Evolutionary conservation across 495 filamentous ascomycete genomes (phyloP).

Genomic region (Cenococcum geophilum): DNA sequence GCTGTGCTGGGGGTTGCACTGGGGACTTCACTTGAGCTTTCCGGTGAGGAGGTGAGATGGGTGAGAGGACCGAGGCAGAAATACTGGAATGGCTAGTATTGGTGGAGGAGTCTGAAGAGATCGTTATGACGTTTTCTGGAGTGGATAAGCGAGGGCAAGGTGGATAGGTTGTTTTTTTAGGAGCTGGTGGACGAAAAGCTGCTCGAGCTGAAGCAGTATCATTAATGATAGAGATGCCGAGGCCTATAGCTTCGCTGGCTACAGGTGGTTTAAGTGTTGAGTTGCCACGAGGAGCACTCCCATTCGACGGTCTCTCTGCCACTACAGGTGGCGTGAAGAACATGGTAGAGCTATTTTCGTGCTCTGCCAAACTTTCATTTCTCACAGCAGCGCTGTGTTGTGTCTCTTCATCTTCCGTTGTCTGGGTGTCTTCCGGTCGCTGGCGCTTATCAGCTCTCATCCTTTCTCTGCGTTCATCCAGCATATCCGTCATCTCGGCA

Average conservation of each 20-base stretch:
- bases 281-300: no score
- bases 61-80: not conserved
- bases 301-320: not conserved
- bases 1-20: not conserved
- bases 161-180: not conserved
- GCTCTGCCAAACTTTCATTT: not conserved
- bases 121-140: not conserved
- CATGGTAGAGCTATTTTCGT: not conserved
- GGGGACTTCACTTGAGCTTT: not conserved
- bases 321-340: not conserved
- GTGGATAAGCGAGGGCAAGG: not conserved
- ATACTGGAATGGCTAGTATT: not conserved
- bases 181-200: not conserved
- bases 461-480: constrained; percentile 9
- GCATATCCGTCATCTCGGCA: constrained; percentile 46
- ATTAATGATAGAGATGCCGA: not conserved
- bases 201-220: not conserved
- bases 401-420: not conserved
- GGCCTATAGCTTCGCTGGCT: no score
- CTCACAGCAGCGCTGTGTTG: not conserved
- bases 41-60: not conserved
- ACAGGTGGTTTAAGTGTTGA: no score
- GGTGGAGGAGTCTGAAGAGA: not conserved
- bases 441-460: constrained; percentile 6
- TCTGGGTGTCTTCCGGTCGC: constrained; percentile 8